Percentiles rank a stretch among this genome's conserved stretches.
Conservation (phyloP, 441 rosid genomes). For the Francoa sonchifolia region DNA sequence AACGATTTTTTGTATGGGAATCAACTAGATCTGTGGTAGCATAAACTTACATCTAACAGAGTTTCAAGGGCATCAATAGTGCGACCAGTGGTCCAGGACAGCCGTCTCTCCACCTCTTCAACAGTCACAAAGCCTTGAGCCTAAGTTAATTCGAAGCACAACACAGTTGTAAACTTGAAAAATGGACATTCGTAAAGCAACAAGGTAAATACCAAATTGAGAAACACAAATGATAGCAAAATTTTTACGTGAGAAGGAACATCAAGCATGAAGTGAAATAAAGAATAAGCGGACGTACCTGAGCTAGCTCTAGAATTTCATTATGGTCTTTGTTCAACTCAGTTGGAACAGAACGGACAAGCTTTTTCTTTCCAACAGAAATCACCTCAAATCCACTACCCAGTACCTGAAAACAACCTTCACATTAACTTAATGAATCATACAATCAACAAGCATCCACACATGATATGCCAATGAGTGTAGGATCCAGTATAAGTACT, state of each 20-base stretch:
- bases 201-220: too few species aligned
- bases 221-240: too few species aligned
- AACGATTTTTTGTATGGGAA: neutral
- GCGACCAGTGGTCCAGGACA: conserved; percentile 79
- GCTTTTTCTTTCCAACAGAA: conserved; percentile 71
- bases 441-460: neutral
- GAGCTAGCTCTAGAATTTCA: conserved; percentile 75
- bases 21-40: neutral
- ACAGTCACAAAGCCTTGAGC: conserved; percentile 81
- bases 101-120: conserved; percentile 57
- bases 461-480: neutral
- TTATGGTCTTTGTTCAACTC: conserved; percentile 91
- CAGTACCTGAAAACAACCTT: conserved; percentile 32
- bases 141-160: conserved; percentile 19
- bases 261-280: neutral
- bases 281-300: conserved; percentile 24
- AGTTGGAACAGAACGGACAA: conserved; percentile 81
- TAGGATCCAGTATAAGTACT: neutral
- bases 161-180: neutral
- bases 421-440: neutral
- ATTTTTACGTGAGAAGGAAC: neutral
- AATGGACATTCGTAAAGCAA: too few species aligned
- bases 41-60: conserved; percentile 46
- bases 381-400: conserved; percentile 92
- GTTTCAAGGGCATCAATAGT: conserved; percentile 70